Evolutionary conservation across 768 basidiomycete species (phyloP).

Genomic region (Lentinus brumalis): DNA sequence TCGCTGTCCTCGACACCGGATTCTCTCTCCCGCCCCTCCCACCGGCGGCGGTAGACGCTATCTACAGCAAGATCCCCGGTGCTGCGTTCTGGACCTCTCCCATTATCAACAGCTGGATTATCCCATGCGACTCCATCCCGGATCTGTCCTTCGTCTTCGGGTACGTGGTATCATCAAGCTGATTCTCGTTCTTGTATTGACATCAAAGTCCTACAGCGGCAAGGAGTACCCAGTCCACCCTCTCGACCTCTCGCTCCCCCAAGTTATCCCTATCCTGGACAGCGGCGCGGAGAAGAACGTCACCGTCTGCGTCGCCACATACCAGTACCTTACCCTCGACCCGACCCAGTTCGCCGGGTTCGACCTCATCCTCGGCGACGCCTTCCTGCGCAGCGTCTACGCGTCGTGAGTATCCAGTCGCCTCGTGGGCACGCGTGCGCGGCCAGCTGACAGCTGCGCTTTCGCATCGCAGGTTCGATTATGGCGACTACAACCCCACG

Average conservation of each 20-base stretch:
- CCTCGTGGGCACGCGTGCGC: neutral
- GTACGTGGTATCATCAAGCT: slow-evolving; percentile 5
- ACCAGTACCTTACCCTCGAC: slow-evolving; percentile 18
- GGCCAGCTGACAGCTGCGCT: neutral
- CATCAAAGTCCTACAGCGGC: slow-evolving; percentile 37
- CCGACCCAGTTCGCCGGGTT: slow-evolving; percentile 12
- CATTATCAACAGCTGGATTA: slow-evolving; percentile 24
- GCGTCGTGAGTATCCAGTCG: slow-evolving; percentile 23
- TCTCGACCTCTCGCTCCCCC: slow-evolving; percentile 25
- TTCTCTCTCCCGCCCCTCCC: slow-evolving; percentile 30
- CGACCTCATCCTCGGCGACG: slow-evolving; percentile 36
- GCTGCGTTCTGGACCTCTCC: slow-evolving; percentile 22
- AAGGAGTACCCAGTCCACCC: slow-evolving; percentile 33
- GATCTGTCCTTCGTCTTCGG: slow-evolving; percentile 33
- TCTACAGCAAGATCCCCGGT: slow-evolving; percentile 34
- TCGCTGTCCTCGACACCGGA: slow-evolving; percentile 33
- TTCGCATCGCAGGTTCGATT: slow-evolving; percentile 24
- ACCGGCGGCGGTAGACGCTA: slow-evolving; percentile 25
- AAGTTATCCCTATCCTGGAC: slow-evolving; percentile 14
- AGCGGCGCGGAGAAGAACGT: slow-evolving; percentile 12
- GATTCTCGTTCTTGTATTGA: neutral
- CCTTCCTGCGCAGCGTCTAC: slow-evolving; percentile 38
- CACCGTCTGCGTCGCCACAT: slow-evolving; percentile 31
- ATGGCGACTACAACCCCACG: slow-evolving; percentile 21
- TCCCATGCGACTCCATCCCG: slow-evolving; percentile 32